These are phyloP conservation scores for Blastobotrys robertii DNA, from an alignment of 805 yeast species.

Conservation along the genomic window DNA sequence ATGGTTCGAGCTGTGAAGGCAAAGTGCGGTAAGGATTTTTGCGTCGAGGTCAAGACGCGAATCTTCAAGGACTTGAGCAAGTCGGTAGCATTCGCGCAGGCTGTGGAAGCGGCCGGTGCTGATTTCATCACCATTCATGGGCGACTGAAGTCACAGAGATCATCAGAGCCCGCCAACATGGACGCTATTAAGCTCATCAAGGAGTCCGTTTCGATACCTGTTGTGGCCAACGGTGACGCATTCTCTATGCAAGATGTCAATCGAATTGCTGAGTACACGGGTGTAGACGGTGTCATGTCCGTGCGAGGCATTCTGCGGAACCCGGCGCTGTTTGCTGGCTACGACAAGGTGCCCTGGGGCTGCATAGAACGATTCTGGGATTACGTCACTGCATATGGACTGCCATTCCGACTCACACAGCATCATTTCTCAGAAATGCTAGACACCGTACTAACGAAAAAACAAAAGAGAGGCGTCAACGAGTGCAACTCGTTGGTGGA, in stretches of 20 bases:
- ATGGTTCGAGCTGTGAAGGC: slow-evolving; percentile 81
- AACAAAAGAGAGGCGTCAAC: slow-evolving; percentile 54
- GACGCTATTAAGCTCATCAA: slow-evolving; percentile 69
- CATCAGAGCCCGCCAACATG: slow-evolving; percentile 71
- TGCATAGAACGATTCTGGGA: slow-evolving; percentile 81
- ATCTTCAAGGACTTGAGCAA: slow-evolving; percentile 68
- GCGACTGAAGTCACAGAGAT: slow-evolving; percentile 73
- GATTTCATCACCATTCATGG: slow-evolving; percentile 95
- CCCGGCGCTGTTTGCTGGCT: slow-evolving; percentile 82
- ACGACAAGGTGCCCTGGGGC: slow-evolving; percentile 73
- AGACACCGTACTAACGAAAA: slow-evolving; percentile 41
- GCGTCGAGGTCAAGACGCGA: slow-evolving; percentile 85
- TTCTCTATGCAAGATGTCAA: slow-evolving; percentile 55
- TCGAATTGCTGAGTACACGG: slow-evolving; percentile 52
- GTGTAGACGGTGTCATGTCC: slow-evolving; percentile 91
- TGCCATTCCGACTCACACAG: slow-evolving; percentile 75
- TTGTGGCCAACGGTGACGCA: slow-evolving; percentile 98
- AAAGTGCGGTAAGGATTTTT: slow-evolving; percentile 59
- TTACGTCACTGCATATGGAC: slow-evolving; percentile 65
- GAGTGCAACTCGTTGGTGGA: slow-evolving; percentile 46
- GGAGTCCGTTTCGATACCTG: slow-evolving; percentile 51
- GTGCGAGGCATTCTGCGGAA: slow-evolving; percentile 80
- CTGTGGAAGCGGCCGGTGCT: slow-evolving; percentile 78
- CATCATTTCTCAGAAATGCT: slow-evolving; percentile 89
- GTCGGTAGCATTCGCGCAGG: slow-evolving; percentile 61